These are phyloP conservation scores for Pyracantha coccinea DNA, from an alignment of 331 rosid genomes.

Conservation along the genomic window DNA sequence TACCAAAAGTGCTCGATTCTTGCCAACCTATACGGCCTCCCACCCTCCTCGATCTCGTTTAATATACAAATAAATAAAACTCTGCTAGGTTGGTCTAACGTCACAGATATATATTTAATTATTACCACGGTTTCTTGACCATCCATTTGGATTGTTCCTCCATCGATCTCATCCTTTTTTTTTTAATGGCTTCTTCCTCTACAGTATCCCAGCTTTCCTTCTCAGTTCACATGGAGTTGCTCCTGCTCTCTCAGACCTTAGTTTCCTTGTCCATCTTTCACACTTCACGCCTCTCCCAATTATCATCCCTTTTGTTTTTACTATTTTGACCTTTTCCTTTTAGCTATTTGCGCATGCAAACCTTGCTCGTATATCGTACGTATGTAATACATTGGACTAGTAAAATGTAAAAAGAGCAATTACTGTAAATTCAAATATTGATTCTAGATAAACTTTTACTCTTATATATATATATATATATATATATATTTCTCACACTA, in stretches of 20 bases:
- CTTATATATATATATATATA: not conserved
- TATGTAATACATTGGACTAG: not conserved
- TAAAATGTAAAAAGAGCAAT: too few species aligned
- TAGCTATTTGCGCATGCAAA: constrained; percentile 7
- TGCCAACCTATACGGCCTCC: constrained; percentile 28
- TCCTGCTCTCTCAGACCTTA: constrained; percentile 23
- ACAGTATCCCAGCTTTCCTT: constrained; percentile 41
- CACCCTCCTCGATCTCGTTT: constrained; percentile 30
- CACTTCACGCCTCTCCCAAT: not conserved
- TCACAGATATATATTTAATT: constrained; percentile 32
- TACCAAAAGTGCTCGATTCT: constrained; percentile 33
- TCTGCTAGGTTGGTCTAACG: constrained; percentile 24
- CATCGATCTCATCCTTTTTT: constrained; percentile 15
- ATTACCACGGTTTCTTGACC: constrained; percentile 49
- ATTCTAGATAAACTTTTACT: not conserved
- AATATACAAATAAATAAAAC: constrained; percentile 23
- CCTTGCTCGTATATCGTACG: not conserved
- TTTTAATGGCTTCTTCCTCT: constrained; percentile 8
- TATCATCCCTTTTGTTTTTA: not conserved
- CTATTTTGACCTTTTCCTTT: constrained; percentile 3
- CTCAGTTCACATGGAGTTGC: not conserved
- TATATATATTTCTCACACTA: too few species aligned
- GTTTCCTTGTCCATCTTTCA: constrained; percentile 14
- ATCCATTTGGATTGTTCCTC: constrained; percentile 37
- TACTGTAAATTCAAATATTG: too few species aligned